Base-by-base conservation (phyloP, 768 basidiomycete genomes). In the Hortiboletus campestris region DNA sequence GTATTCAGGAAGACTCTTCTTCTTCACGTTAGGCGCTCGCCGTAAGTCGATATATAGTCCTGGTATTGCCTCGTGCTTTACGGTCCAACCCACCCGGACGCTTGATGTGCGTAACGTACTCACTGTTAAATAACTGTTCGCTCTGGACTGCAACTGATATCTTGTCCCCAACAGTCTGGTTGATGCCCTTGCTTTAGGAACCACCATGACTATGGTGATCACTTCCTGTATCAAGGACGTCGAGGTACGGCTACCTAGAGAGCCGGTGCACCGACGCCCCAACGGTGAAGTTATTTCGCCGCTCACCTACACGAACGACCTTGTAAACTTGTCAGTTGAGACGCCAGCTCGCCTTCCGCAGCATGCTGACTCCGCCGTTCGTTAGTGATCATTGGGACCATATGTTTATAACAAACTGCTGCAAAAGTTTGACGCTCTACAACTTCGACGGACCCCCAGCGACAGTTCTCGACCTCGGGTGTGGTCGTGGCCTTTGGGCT, bases 311-410 rank as follows among this genome's bases (percentile, higher is more conserved):
- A 70, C 77, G 7, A 77, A 71, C 19, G 74, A 77, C 49, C 74
- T 82, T 55, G 75, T 80, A 39, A 74, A 81, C 61, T 84, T 82
- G 86, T 88, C 63, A 65, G 80, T 75, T 17, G 6, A 56, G 46
- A 49, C 31, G 6, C 28, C 46, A 41, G 25, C 44, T 45, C 51
- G 35, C 46, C 12, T 1, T 42, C 16, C 25, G 28, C 19, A 7
- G 19, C n/a, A 38, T 17, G 16, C 49, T 61, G 28, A 66, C 31
- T 13, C 6, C 22, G 10, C 58, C 43, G 16, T 32, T 48, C 32
- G 25, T 32, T 55, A 90, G 88, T 59, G 85, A 89, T 59, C 82
- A 81, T 44, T 90, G 88, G 87, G 82, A 88, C 63, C 78, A 81
- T 53, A 79, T 87, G 78, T 86, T 88, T 68, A 70, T 85, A 59